Evolutionary conservation across 2,329 filamentous ascomycete genomes (phyloP), one percentile per base, ranked within the genome.

Genomic region (Nothomitra cinnamomea): DNA sequence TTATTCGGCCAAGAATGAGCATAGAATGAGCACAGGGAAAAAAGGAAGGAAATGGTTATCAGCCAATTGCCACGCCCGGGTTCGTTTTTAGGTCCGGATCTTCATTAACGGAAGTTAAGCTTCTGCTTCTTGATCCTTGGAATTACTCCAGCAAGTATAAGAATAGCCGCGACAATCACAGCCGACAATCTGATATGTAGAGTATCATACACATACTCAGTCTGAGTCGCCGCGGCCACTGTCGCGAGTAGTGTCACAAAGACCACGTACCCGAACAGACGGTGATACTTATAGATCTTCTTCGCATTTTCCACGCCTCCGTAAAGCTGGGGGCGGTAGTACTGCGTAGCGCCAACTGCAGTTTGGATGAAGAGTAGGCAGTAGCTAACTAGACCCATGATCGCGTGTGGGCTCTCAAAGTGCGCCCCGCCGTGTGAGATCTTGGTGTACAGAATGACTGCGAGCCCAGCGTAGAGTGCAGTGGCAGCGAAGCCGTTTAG

Each of bases 231-330:
- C 22, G 83, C 82, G 50, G 76, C 71, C 40, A 94, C 76, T 0
- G 89, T 92, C 8, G 78, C 79, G 57, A 94, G 68, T 57, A 90
- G 73, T 60, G 94, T 61, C 51, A 82, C 62, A 53, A 90, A 69
- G 55, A 89, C 70, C 6, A 79, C 59, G 64, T 98, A 96, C 1
- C 90, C 92, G 21, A 74, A 76, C 53, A 77, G 69, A 28, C 90
- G 79, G 66, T 96, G 92, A 62, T 89, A 95, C 69, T 94, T 95
- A 75, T 90, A 96, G 42, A 95, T 66, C 22, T 73, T 73, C 74
- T 89, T 94, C 19, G 88, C 90, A 2, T 80, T 80, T 24, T 86
- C 81, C 57, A 83, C 80, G 54, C 86, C 80, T 3, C 89, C 89
- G 61, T 90, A 94, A 1, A 94, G 61, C 0, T 64, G 63, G 0